These are phyloP conservation scores for Candida silvatica DNA, from an alignment of 805 yeast species.

Conservation along the genomic window DNA sequence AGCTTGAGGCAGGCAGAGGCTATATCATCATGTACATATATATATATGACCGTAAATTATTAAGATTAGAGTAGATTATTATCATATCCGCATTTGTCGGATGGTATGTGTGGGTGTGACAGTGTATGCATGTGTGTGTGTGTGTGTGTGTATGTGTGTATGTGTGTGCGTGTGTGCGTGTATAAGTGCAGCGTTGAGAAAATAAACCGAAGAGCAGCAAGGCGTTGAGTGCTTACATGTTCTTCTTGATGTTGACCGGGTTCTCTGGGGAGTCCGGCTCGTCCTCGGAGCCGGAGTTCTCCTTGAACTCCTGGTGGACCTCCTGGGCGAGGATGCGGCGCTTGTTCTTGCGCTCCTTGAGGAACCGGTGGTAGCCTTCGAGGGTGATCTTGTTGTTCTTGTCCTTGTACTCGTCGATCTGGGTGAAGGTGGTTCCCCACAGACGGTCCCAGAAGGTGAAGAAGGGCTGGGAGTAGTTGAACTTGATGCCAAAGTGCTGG, in stretches of 20 bases:
- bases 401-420: conserved; percentile 53
- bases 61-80: too few species aligned
- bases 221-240: neutral
- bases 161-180: too few species aligned
- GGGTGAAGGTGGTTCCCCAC: conserved; percentile 63
- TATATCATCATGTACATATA: too few species aligned
- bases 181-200: neutral
- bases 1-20: too few species aligned
- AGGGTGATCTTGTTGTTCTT: conserved; percentile 62
- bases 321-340: conserved; percentile 1
- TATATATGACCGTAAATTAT: too few species aligned
- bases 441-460: conserved; percentile 87
- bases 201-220: neutral
- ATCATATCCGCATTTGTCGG: too few species aligned
- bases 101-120: too few species aligned
- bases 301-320: conserved; percentile 1
- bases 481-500: conserved; percentile 90
- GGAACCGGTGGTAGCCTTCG: conserved; percentile 54
- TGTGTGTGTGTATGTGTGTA: too few species aligned
- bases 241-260: conserved; percentile 2
- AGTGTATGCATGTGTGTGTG: too few species aligned
- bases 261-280: conserved; percentile 4
- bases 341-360: conserved; percentile 27
- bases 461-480: conserved; percentile 92
- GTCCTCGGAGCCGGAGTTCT: conserved; percentile 3